Conservation (phyloP, 345 rosid genomes). For the Clarkia xantiana region DNA sequence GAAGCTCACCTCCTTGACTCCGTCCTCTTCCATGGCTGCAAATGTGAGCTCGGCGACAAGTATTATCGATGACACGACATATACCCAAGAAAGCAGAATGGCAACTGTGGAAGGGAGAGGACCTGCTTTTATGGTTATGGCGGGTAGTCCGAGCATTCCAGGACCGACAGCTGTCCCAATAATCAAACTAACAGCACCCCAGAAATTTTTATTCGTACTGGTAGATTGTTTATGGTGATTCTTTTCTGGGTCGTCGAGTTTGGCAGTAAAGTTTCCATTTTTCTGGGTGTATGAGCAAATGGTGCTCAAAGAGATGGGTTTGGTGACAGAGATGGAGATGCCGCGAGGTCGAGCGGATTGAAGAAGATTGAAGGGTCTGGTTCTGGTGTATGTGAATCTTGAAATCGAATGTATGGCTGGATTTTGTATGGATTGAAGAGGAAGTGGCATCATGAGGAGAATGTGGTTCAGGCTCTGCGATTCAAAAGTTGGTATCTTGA, state of each 20-base stretch:
- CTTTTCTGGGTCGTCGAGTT: neutral
- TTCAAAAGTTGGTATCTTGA: no score
- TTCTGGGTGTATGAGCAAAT: no score
- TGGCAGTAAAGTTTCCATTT: constrained; percentile 2
- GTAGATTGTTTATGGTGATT: neutral
- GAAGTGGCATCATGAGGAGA: no score
- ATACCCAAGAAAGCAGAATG: constrained; percentile 67
- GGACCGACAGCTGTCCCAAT: constrained; percentile 92
- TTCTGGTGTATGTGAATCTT: no score
- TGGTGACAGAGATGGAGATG: no score
- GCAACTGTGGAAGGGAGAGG: constrained; percentile 51
- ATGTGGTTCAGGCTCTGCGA: no score
- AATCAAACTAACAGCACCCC: constrained; percentile 89
- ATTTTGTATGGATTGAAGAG: no score
- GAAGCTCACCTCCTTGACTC: constrained; percentile 72
- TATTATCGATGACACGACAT: constrained; percentile 68
- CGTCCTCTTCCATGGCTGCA: constrained; percentile 77
- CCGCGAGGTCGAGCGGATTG: no score
- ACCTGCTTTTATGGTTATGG: constrained; percentile 67
- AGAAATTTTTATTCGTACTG: constrained; percentile 42
- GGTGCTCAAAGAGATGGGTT: no score
- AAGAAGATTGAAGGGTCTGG: no score
- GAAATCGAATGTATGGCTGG: no score
- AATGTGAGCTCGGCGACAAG: constrained; percentile 85
- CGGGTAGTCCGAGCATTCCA: constrained; percentile 83